A percentile compares a stretch with the other conserved stretches of the same genome.
phyloP scores from a whole-genome alignment of 345 rosid genomes.

The Arabidopsis suecica region DNA sequence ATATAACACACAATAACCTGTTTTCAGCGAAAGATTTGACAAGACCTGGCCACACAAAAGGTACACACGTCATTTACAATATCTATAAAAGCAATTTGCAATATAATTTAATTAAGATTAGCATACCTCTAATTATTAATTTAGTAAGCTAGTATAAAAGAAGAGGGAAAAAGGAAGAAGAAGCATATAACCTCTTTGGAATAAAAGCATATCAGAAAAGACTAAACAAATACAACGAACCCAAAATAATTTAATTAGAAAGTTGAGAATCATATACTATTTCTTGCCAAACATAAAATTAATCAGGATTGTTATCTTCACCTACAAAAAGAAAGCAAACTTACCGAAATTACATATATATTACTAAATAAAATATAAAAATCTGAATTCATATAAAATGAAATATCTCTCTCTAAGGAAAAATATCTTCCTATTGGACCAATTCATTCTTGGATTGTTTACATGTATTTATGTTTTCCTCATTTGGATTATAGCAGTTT shows the following conservation, averaged over 20 bases:
- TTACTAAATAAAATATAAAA: background rate
- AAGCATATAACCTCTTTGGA: conserved; percentile 7
- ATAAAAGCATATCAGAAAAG: conserved; percentile 5
- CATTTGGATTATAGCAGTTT: conserved; percentile 9
- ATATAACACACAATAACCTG: background rate
- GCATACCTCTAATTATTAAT: background rate
- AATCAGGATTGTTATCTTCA: background rate
- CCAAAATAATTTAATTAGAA: background rate
- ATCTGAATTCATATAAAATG: background rate
- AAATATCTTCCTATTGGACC: conserved; percentile 34
- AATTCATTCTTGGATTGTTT: conserved; percentile 29
- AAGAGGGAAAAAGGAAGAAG: background rate
- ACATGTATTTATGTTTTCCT: background rate
- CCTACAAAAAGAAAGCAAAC: conserved; percentile 2
- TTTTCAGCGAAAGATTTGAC: conserved; percentile 9
- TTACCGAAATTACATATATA: background rate
- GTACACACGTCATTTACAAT: conserved; percentile 25
- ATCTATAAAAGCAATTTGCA: conserved; percentile 27
- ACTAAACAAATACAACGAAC: conserved; percentile 9
- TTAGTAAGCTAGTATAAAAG: background rate
- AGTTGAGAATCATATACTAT: conserved; percentile 19
- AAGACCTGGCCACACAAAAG: conserved; percentile 32
- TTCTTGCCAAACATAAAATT: background rate
- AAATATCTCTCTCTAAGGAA: conserved; percentile 14
- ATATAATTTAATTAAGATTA: background rate